Conservation (phyloP, 768 basidiomycete species). For the Exidia glandulosa region DNA sequence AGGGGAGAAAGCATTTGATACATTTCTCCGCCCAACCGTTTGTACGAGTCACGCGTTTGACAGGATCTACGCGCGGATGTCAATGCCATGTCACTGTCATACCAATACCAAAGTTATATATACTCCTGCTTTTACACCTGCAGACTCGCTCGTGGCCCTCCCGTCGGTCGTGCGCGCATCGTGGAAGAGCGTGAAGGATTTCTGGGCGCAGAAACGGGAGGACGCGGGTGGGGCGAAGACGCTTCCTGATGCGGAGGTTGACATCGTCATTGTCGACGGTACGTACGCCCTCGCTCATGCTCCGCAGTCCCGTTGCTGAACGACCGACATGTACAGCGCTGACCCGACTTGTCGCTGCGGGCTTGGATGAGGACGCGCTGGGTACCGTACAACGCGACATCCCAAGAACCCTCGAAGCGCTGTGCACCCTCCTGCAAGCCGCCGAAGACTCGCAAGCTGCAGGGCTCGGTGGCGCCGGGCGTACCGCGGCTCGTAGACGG, state of each 20-base stretch:
- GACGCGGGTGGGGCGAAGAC: slow-evolving; percentile 41
- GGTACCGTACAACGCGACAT: slow-evolving; percentile 81
- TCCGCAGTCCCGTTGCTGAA: background rate
- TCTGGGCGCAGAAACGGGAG: slow-evolving; percentile 50
- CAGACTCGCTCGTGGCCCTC: background rate
- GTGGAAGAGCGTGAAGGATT: slow-evolving; percentile 21
- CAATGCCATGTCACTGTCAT: too few species aligned
- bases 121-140: background rate
- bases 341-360: slow-evolving; percentile 55
- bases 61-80: too few species aligned
- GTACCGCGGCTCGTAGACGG: background rate
- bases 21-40: too few species aligned
- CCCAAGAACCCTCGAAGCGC: slow-evolving; percentile 66
- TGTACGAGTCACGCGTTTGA: too few species aligned
- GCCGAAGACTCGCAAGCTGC: slow-evolving; percentile 52
- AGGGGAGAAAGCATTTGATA: too few species aligned
- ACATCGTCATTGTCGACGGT: slow-evolving; percentile 56
- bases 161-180: slow-evolving; percentile 15
- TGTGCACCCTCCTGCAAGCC: slow-evolving; percentile 53
- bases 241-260: slow-evolving; percentile 51
- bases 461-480: background rate
- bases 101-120: too few species aligned
- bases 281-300: slow-evolving; percentile 9
- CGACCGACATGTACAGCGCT: slow-evolving; percentile 35
- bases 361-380: slow-evolving; percentile 68